phyloP scores from a whole-genome alignment of 768 basidiomycete genomes.

The Lentinula edodes region DNA sequence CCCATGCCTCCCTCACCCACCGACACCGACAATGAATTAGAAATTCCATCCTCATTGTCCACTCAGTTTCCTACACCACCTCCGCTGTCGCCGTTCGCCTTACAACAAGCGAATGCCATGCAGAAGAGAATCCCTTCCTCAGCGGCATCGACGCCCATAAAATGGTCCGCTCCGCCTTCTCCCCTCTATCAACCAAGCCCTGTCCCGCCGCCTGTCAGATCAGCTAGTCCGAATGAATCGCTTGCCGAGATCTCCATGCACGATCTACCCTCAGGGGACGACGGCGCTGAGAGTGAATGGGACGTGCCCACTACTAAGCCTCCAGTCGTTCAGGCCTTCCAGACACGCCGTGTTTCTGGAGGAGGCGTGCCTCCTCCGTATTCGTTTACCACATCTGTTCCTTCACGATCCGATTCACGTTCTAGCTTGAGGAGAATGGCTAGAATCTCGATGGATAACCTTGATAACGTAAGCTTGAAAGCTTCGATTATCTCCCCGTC shows the following conservation, averaged over 20 bases:
- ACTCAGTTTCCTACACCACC: slow-evolving; percentile 2
- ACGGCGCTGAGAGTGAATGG: slow-evolving; percentile 3
- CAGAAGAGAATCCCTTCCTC: not conserved
- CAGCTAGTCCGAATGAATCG: not conserved
- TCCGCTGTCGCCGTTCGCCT: slow-evolving; percentile 1
- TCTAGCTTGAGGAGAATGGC: not conserved
- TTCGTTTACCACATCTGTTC: not conserved
- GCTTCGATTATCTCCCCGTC: not conserved
- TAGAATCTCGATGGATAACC: not conserved
- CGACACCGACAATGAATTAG: not conserved
- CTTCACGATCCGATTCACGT: not conserved
- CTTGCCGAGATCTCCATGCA: slow-evolving; percentile 5
- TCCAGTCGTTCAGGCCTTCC: not conserved
- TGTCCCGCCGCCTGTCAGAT: not conserved
- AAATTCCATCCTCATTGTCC: not conserved
- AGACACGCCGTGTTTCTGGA: not conserved
- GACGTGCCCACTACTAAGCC: slow-evolving; percentile 3
- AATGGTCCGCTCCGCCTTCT: not conserved
- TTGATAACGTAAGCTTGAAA: not conserved
- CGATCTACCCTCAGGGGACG: not conserved
- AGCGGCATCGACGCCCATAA: not conserved
- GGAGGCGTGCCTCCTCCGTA: not conserved
- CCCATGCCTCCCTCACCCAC: slow-evolving; percentile 6
- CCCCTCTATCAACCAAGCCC: not conserved
- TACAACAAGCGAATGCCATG: slow-evolving; percentile 2